Conservation (phyloP, 108 stramenopile species). For the Nitzschia sp. region DNA sequence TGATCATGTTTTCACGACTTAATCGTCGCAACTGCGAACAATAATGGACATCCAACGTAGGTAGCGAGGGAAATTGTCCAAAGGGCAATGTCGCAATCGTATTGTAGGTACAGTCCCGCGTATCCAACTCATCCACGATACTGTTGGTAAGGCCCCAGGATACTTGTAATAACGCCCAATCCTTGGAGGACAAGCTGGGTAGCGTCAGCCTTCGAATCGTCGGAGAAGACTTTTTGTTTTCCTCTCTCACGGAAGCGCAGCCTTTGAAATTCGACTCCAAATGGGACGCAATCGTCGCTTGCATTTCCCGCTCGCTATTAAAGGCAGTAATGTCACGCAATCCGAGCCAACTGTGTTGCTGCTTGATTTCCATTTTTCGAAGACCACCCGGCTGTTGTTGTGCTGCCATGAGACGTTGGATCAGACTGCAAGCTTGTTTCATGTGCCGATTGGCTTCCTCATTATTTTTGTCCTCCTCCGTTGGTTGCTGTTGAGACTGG, state of each 20-base stretch:
- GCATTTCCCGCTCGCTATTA: conserved; percentile 32
- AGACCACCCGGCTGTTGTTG: conserved; percentile 26
- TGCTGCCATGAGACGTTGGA: conserved; percentile 43
- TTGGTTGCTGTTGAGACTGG: no score
- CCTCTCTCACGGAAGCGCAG: conserved; percentile 49
- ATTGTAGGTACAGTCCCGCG: conserved; percentile 61
- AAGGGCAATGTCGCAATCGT: conserved; percentile 56
- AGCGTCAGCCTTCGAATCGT: conserved; percentile 49
- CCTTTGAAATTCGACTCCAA: conserved; percentile 55
- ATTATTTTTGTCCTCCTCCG: not conserved
- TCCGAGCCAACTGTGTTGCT: conserved; percentile 42
- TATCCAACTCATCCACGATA: conserved; percentile 71
- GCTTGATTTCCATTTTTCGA: conserved; percentile 21
- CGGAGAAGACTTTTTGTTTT: conserved; percentile 35
- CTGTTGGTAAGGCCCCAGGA: conserved; percentile 70
- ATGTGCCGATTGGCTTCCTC: conserved; percentile 27
- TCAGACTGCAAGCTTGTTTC: conserved; percentile 43
- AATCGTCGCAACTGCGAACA: conserved; percentile 77
- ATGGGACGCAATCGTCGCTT: conserved; percentile 32
- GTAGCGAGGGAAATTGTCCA: conserved; percentile 78
- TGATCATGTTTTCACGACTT: conserved; percentile 82
- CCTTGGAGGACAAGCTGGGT: conserved; percentile 65
- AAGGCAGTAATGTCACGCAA: conserved; percentile 32
- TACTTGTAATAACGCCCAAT: conserved; percentile 66
- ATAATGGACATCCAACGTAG: conserved; percentile 85